Evolutionary conservation across 2,329 filamentous ascomycete genomes (phyloP), one percentile per base, ranked within the genome.

Genomic region (Ceratocystis variospora): DNA sequence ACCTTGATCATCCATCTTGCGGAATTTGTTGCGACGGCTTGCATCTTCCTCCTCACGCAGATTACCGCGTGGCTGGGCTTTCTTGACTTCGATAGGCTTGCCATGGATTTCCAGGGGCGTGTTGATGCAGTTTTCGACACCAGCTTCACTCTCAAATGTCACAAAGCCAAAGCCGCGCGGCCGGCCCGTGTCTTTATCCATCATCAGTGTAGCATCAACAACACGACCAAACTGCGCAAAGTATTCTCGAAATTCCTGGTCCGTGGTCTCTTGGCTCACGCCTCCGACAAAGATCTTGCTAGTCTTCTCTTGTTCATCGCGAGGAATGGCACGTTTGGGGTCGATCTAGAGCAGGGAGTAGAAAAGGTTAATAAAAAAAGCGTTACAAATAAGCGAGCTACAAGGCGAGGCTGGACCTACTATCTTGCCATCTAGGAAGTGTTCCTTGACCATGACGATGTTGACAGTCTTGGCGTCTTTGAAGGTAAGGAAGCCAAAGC

Each of bases 371-470:
- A 10, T 19, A 28, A 41, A 41, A 41, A 41, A 41, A 4, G 37
- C 10, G 37, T 12, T 37, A 37, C 8, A 37, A 37, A 37, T 37
- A 41, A 41, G 37, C 37, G 22, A 7, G 10, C 4, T 6, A 2
- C 10, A 25, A 25, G 5, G 31, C 3, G 6, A 22, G 4, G 48
- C 55, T 17, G 55, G 46, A 78, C 89, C 80, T 83, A 97, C 94
- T 76, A 99, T 96, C 77, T 99, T 99, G 69, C 94, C 94, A 74
- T 99, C 94, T 25, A 99, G 83, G 72, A 93, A 96, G 76, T 99
- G 94, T 75, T 99, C 94, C 78, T 99, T 99, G 69, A 99, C 94
- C 94, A 99, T 99, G 70, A 99, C 94, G 71, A 91, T 96, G 75
- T 99, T 99, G 70, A 99, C 94, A 3, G 90, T 96, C 79, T 96